phyloP scores from a whole-genome alignment of 2,329 filamentous ascomycete genomes.

The Leptographium procerum region DNA sequence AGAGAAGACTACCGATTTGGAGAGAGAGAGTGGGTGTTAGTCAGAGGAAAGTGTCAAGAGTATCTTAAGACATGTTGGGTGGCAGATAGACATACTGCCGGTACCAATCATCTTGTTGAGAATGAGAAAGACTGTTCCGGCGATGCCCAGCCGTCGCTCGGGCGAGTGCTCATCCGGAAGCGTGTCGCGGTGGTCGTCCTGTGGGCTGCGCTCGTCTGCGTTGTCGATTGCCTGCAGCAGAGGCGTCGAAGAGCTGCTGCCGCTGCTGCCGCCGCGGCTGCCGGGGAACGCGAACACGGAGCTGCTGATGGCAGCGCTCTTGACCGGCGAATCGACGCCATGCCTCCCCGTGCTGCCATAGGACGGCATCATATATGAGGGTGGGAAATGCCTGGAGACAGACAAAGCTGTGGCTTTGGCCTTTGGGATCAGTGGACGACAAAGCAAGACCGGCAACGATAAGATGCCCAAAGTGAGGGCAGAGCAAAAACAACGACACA shows the following conservation, averaged over 20 bases:
- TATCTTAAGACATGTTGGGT: not conserved
- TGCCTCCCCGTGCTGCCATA: not conserved
- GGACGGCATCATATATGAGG: not conserved
- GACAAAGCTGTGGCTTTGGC: too few relatives aligned
- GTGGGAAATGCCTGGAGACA: too few relatives aligned
- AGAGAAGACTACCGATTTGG: conserved; percentile 40
- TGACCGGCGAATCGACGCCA: not conserved
- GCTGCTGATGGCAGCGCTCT: not conserved
- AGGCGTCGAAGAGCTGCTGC: not conserved
- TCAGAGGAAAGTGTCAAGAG: not conserved
- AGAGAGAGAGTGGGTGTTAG: not conserved
- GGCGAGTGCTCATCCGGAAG: not conserved
- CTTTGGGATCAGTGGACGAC: too few relatives aligned
- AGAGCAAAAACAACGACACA: not conserved
- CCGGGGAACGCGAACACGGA: not conserved
- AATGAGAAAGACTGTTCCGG: conserved; percentile 25
- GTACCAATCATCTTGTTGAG: conserved; percentile 27
- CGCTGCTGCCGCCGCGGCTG: not conserved
- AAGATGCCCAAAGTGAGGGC: not conserved
- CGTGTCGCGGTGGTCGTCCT: not conserved
- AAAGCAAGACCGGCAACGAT: not conserved
- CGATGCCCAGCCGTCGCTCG: conserved; percentile 21
- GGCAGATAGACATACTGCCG: conserved; percentile 13
- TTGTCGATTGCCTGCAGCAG: not conserved
- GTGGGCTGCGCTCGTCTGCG: not conserved